Conservation (phyloP, 306 rosid genomes). For the Rosa multiflora region DNA sequence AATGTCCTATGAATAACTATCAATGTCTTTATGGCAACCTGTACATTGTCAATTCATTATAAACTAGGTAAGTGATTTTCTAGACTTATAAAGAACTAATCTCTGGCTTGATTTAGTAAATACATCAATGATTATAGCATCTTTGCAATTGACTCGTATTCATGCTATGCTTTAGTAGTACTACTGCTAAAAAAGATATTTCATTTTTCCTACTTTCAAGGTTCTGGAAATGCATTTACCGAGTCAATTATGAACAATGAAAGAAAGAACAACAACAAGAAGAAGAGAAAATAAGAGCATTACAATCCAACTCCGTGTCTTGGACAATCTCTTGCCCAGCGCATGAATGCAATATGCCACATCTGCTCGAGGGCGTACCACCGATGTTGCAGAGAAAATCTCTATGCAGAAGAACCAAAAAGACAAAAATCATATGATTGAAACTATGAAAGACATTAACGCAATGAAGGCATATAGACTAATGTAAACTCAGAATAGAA, state of each 20-base stretch:
- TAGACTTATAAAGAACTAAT: background rate
- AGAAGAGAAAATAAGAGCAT: conserved; percentile 12
- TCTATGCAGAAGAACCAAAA: conserved; percentile 33
- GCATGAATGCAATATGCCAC: conserved; percentile 86
- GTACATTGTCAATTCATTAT: conserved; percentile 3
- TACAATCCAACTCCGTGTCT: conserved; percentile 89
- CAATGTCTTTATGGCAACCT: conserved; percentile 97
- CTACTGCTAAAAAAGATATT: background rate
- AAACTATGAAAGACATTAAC: background rate
- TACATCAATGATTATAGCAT: background rate
- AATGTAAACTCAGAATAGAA: background rate
- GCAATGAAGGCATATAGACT: background rate
- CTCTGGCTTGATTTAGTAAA: background rate
- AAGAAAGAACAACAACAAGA: background rate
- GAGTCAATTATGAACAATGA: background rate
- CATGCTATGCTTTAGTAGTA: background rate
- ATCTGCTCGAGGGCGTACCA: conserved; percentile 78
- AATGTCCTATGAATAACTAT: conserved; percentile 87
- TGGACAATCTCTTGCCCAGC: conserved; percentile 69
- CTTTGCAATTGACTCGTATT: background rate
- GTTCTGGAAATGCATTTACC: background rate
- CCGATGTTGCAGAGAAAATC: conserved; percentile 77
- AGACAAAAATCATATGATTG: background rate
- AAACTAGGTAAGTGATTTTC: conserved; percentile 4
- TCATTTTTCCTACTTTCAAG: background rate